Evolutionary conservation across 2,329 filamentous ascomycete genomes (phyloP), one percentile per base, ranked within the genome.

Genomic region (Colletotrichum echinochloae): DNA sequence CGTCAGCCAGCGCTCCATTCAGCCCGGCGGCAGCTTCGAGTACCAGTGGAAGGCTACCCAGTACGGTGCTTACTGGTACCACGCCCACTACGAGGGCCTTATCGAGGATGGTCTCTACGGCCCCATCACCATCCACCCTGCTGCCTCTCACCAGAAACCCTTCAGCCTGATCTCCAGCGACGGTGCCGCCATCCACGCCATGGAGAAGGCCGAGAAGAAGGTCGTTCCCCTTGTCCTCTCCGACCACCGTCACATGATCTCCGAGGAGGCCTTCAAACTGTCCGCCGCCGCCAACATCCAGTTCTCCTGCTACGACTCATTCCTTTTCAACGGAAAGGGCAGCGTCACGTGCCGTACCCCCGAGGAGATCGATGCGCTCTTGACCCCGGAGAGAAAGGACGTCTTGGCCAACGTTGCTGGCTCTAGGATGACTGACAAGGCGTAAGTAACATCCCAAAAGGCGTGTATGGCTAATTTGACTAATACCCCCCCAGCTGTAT

Each of bases 291-390:
- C 85, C 1, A 82, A 82, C 5, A 78, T 88, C 11, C 86, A 88
- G 65, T 81, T 82, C 28, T 81, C 83, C 0, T 91, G 90, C 79
- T 87, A 88, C 72, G 89, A 91, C 74, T 85, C 88, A 0, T 80
- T 92, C 18, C 78, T 91, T 14, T 82, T 91, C 60, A 91, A 92
- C 68, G 90, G 90, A 30, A 88, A 89, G 73, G 89, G 89, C 3
- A 81, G 82, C 1, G 84, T 88, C 0, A 78, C 85, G 57, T 91
- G 89, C 75, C 80, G 86, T 49, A 76, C 82, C 0, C 78, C 79
- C 7, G 80, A 81, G 5, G 79, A 86, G 48, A 80, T 89, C 6
- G 77, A 81, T 37, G 74, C 79, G 2, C 80, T 82, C 8, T 70
- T 81, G 23, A 79, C 71, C 7, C 71, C 76, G 0, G 66, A 76